Conservation (phyloP, 169 alveolate species). For the Blepharisma undulans region DNA sequence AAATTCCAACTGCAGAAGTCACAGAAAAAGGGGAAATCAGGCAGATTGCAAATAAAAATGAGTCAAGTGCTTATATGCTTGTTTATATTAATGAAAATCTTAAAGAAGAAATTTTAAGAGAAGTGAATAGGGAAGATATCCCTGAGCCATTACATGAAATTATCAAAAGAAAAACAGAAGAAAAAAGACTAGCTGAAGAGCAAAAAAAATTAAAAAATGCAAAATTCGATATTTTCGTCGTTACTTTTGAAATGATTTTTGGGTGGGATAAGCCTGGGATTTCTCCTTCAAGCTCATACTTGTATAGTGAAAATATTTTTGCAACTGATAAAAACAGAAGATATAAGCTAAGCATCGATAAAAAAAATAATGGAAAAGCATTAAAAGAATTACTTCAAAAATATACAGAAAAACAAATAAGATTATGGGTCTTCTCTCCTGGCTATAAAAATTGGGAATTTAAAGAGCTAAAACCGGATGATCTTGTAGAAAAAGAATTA, state of each 20-base stretch:
- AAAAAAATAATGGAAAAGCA: background rate
- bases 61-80: conserved; percentile 70
- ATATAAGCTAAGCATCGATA: background rate
- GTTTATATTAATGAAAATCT: conserved; percentile 66
- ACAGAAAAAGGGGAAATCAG: conserved; percentile 54
- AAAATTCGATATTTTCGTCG: background rate
- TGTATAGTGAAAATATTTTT: background rate
- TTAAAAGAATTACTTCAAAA: background rate
- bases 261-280: conserved; percentile 36
- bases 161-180: background rate
- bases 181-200: background rate
- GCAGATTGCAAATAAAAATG: background rate
- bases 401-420: background rate
- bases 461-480: background rate
- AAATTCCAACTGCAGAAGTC: background rate
- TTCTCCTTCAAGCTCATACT: background rate
- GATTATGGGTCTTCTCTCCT: conserved; percentile 9
- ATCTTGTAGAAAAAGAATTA: background rate
- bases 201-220: background rate
- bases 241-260: background rate
- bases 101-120: conserved; percentile 39
- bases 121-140: conserved; percentile 6
- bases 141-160: background rate
- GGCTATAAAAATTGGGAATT: conserved; percentile 33
- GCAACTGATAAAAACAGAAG: background rate